A percentile compares a stretch with the other conserved stretches of the same genome.
Conservation (phyloP, 2,329 filamentous ascomycete species). For the Exutisphaerella laricina region DNA sequence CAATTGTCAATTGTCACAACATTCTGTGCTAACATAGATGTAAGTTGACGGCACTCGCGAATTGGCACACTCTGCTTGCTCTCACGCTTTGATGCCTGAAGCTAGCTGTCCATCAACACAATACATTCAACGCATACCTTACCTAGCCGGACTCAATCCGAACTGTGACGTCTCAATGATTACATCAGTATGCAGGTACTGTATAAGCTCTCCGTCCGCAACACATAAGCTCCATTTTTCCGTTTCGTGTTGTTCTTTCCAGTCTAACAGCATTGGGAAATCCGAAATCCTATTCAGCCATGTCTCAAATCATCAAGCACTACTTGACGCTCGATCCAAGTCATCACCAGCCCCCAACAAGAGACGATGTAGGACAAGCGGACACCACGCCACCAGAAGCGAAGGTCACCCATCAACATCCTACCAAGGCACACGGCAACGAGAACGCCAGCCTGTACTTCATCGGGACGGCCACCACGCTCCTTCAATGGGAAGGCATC, state of each 20-base stretch:
- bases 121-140: too few species aligned
- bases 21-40: too few species aligned
- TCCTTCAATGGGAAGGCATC: constrained; percentile 50
- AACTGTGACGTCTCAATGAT: constrained; percentile 1
- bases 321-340: background rate
- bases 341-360: background rate
- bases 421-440: constrained; percentile 30
- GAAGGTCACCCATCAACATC: constrained; percentile 43
- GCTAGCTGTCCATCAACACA: too few species aligned
- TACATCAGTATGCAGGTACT: background rate
- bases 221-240: too few species aligned
- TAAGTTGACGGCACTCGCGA: too few species aligned
- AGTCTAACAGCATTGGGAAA: too few species aligned
- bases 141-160: background rate
- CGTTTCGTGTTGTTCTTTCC: too few species aligned
- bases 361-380: constrained; percentile 2
- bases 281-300: background rate
- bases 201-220: too few species aligned
- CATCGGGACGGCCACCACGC: constrained; percentile 53
- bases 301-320: constrained; percentile 1
- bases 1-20: too few species aligned
- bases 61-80: too few species aligned
- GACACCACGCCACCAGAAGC: constrained; percentile 32
- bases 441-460: constrained; percentile 49
- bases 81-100: too few species aligned